A percentile compares a stretch with the other conserved stretches of the same genome.
Evolutionary conservation across 176 grass and related monocot genomes (phyloP).

Genomic region (Phoenix dactylifera): DNA sequence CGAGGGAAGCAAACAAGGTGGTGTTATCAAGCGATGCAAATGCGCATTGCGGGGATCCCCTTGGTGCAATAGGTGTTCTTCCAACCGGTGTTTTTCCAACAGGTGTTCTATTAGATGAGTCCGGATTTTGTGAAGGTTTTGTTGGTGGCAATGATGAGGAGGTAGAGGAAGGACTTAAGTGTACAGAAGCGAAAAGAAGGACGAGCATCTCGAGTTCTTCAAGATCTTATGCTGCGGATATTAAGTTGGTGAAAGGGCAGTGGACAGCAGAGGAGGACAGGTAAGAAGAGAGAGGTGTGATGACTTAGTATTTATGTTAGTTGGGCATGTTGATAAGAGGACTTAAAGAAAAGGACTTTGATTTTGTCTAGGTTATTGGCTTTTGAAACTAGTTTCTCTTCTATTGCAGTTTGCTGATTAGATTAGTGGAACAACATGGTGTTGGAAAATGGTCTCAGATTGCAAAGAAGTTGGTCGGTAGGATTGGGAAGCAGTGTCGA

Average conservation of each 20-base stretch:
- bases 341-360: no score
- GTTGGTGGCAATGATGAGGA: background rate
- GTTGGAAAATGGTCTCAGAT: constrained; percentile 13
- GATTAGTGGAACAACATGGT: background rate
- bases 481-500: constrained; percentile 23
- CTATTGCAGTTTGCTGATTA: no score
- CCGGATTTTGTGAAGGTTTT: constrained; percentile 14
- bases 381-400: no score
- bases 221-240: no score
- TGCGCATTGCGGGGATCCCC: background rate
- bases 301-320: no score
- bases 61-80: constrained; percentile 7
- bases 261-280: no score
- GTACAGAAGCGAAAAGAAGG: no score
- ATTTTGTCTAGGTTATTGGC: no score
- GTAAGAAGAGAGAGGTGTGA: no score
- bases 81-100: constrained; percentile 16
- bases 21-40: no score
- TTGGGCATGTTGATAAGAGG: no score
- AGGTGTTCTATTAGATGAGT: constrained; percentile 24
- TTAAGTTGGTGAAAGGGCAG: background rate
- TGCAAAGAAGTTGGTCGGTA: constrained; percentile 1
- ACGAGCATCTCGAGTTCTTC: background rate
- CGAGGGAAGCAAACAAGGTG: no score
- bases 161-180: background rate